These are phyloP conservation scores for Saturnispora serradocipensis DNA, from an alignment of 805 yeast genomes.

Conservation along the genomic window DNA sequence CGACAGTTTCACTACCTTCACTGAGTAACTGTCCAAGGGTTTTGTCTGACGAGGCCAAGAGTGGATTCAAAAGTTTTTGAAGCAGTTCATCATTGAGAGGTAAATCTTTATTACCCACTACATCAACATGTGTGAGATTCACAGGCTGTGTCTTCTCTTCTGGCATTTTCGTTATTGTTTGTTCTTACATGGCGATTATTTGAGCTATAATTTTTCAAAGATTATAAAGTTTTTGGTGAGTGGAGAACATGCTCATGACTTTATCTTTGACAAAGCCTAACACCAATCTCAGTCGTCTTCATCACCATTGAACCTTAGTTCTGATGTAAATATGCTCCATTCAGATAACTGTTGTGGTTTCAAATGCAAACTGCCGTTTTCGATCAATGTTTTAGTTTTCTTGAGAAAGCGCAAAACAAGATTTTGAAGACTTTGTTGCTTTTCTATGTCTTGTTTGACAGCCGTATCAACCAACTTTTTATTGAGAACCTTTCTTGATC, in stretches of 20 bases:
- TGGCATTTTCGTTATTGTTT: neutral
- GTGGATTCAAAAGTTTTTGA: conserved; percentile 36
- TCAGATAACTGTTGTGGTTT: conserved; percentile 12
- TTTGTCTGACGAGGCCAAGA: conserved; percentile 28
- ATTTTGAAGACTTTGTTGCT: conserved; percentile 35
- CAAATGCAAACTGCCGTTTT: conserved; percentile 15
- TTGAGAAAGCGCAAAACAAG: conserved; percentile 26
- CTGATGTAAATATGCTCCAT: conserved; percentile 19
- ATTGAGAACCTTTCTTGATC: conserved; percentile 34
- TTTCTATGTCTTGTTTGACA: conserved; percentile 59
- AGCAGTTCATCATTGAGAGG: conserved; percentile 33
- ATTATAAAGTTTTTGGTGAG: neutral
- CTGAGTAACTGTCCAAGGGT: conserved; percentile 36
- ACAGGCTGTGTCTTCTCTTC: conserved; percentile 15
- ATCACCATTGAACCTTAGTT: neutral
- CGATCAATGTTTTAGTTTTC: conserved; percentile 18
- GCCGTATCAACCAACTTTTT: conserved; percentile 50
- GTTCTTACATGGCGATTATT: neutral
- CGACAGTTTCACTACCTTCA: conserved; percentile 15
- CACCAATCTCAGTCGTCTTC: neutral
- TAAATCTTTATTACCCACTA: conserved; percentile 21
- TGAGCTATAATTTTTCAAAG: neutral
- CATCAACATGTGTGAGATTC: conserved; percentile 23
- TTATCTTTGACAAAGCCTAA: neutral
- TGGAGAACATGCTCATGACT: neutral